phyloP scores from a whole-genome alignment of 2,329 filamentous ascomycete species.

The Saccharata proteae region DNA sequence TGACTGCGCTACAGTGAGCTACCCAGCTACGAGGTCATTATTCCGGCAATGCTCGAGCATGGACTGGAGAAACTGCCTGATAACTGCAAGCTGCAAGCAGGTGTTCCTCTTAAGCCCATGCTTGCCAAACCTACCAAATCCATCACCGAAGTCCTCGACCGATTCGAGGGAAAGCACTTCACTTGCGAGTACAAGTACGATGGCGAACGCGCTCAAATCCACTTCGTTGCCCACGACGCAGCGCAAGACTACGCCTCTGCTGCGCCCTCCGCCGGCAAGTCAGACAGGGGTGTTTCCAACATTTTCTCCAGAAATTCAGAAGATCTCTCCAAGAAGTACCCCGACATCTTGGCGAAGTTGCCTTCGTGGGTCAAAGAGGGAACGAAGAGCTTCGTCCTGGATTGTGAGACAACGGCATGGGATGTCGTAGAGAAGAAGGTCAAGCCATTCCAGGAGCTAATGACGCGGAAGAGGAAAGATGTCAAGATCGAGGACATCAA shows the following conservation, averaged over 20 bases:
- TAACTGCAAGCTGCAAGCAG: constrained; percentile 81
- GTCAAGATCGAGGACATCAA: constrained; percentile 93
- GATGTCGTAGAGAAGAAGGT: constrained; percentile 92
- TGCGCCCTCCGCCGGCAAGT: constrained; percentile 50
- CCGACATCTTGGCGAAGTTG: constrained; percentile 82
- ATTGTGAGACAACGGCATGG: constrained; percentile 97
- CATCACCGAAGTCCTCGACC: constrained; percentile 92
- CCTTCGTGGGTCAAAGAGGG: constrained; percentile 79
- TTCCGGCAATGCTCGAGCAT: constrained; percentile 76
- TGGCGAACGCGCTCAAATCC: constrained; percentile 94
- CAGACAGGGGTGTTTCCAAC: constrained; percentile 63
- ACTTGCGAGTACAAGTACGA: constrained; percentile 99
- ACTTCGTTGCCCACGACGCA: constrained; percentile 80
- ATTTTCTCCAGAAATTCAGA: constrained; percentile 98
- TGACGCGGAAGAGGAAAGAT: constrained; percentile 96
- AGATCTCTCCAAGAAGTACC: constrained; percentile 94
- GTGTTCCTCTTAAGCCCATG: constrained; percentile 95
- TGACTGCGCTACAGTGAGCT: constrained; percentile 55
- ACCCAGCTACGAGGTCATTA: constrained; percentile 88
- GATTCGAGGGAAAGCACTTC: constrained; percentile 89
- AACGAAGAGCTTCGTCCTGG: constrained; percentile 92
- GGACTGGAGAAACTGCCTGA: constrained; percentile 75
- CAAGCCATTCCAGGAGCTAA: constrained; percentile 90
- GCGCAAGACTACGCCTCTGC: constrained; percentile 51
- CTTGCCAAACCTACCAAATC: constrained; percentile 96